Evolutionary conservation across 129 eudicot species (phyloP), one percentile per base, ranked within the genome.

Genomic region (Dittrichia graveolens): DNA sequence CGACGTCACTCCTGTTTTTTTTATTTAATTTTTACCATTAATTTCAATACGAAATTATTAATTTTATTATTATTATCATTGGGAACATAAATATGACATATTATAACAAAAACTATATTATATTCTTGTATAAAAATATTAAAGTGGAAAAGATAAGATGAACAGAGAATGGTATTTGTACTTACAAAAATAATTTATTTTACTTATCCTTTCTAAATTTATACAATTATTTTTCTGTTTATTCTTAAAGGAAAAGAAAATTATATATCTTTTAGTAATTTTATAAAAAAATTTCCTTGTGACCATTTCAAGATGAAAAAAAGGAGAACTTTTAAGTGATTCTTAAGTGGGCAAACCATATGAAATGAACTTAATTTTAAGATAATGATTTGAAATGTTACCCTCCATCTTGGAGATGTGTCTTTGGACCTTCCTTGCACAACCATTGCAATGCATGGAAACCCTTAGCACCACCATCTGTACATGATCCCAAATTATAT

Each of bases 361-460:
- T 37, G 45, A 40, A 16, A 39, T 13, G 71, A 61, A 54, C 54
- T 48, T n/a, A n/a, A n/a, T n/a, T 60, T 9, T 50, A 38, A 73
- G 19, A 63, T 52, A 34, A n/a, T 31, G 40, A 42, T 24, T 53
- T 34, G 39, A 54, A 63, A 41, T 42, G 47, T 10, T 87, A 94
- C 98, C 98, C 72, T 94, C 98, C 85, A 94, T 86, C 83, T 90
- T 94, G 13, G 98, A 83, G 75, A 94, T 81, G 72, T 94, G 97
- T 73, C 85, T 94, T 87, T 90, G 86, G 50, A 94, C 93, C 79
- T 83, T 86, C 75, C 86, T 94, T 86, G 98, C 97, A 57, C 98
- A 94, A 64, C 98, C 98, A 88, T 88, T 80, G 87, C 98, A 94
- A 78, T 94, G 98, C 96, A 94, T 94, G 47, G 97, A 94, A 24